Percentiles rank a stretch among this genome's conserved stretches.
Evolutionary conservation across 2,329 filamentous ascomycete genomes (phyloP).

Genomic region (Aspergillus intermedius): DNA sequence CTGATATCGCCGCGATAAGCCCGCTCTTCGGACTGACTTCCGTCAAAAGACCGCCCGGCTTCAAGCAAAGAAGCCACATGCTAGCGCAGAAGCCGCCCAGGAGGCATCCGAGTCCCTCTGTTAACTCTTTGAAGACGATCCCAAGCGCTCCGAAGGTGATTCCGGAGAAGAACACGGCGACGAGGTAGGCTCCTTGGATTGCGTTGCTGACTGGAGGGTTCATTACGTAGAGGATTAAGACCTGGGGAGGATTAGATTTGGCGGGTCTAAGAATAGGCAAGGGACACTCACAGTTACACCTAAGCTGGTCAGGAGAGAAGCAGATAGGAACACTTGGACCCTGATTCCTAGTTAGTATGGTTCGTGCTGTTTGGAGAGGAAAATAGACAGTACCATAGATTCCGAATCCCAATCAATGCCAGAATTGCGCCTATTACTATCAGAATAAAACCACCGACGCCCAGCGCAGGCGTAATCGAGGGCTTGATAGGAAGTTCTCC

Average conservation of each 20-base stretch:
- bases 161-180: conserved; percentile 68
- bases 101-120: conserved; percentile 77
- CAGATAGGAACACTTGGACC: conserved; percentile 72
- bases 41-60: conserved; percentile 66
- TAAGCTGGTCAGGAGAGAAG: conserved; percentile 64
- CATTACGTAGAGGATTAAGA: conserved; percentile 87
- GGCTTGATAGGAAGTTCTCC: conserved; percentile 63
- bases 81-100: conserved; percentile 76
- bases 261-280: background rate
- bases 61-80: conserved; percentile 85
- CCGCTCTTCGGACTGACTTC: conserved; percentile 58
- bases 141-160: conserved; percentile 65
- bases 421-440: conserved; percentile 66
- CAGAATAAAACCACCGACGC: conserved; percentile 69
- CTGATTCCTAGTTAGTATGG: conserved; percentile 23
- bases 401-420: conserved; percentile 74
- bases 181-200: conserved; percentile 79
- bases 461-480: conserved; percentile 70
- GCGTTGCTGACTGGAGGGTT: conserved; percentile 65
- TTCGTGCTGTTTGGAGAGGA: background rate
- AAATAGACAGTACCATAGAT: conserved; percentile 48
- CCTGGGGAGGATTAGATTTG: conserved; percentile 19
- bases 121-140: conserved; percentile 75
- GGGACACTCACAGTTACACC: conserved; percentile 54
- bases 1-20: conserved; percentile 68